A percentile compares a stretch with the other conserved stretches of the same genome.
These are phyloP conservation scores for Colletotrichum sp. DNA, from an alignment of 2,329 filamentous ascomycete genomes.

Conservation along the genomic window DNA sequence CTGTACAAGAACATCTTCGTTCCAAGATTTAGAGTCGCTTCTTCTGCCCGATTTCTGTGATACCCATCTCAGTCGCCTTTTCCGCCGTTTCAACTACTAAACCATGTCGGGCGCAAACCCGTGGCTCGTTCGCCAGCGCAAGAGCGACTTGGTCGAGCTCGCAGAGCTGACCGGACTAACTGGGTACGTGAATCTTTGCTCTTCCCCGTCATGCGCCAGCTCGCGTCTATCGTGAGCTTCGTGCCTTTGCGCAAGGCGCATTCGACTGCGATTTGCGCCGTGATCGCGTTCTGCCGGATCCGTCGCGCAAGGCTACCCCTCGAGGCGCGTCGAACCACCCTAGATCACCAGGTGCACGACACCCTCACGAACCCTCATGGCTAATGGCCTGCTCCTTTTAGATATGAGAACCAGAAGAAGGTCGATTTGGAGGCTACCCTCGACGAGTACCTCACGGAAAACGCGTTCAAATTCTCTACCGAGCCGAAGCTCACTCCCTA, in stretches of 20 bases:
- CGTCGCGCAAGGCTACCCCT: conserved; percentile 6
- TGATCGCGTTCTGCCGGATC: conserved; percentile 17
- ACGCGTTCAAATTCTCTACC: conserved; percentile 67
- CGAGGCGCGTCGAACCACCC: conserved; percentile 19
- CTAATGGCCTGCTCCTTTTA: conserved; percentile 37
- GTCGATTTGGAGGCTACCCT: conserved; percentile 77
- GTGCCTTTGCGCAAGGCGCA: background rate
- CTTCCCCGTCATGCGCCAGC: background rate
- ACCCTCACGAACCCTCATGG: conserved; percentile 19
- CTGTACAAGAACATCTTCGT: background rate
- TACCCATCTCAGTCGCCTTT: conserved; percentile 1
- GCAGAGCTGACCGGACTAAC: conserved; percentile 73
- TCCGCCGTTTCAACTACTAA: background rate
- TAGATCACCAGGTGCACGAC: conserved; percentile 15
- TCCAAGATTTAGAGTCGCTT: background rate
- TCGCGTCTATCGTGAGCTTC: background rate
- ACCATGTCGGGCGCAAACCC: conserved; percentile 68
- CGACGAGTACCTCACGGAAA: conserved; percentile 73
- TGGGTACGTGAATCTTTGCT: conserved; percentile 62
- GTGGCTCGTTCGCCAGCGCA: conserved; percentile 83
- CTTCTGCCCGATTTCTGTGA: conserved; percentile 10
- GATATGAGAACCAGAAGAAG: conserved; percentile 76
- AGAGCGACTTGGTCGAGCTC: conserved; percentile 77
- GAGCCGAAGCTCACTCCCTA: conserved; percentile 74
- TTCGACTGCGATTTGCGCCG: background rate